Base-by-base conservation (phyloP, 257 asterid genomes). In the Lycium ferocissimum region DNA sequence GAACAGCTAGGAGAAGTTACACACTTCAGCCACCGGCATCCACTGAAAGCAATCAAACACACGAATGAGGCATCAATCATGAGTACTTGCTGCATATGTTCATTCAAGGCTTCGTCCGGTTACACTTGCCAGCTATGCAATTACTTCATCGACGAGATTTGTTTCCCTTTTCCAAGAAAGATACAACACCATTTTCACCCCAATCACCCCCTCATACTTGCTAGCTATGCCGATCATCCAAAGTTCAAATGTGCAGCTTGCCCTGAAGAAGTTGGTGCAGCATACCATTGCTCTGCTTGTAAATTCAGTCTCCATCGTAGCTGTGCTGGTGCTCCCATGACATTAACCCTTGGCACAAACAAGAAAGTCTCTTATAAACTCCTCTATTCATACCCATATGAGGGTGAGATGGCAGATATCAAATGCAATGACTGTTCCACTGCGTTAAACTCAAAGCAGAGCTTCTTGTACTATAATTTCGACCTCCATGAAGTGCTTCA, bases 21-120 rank as follows among this genome's bases (percentile, higher is more conserved):
- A 75, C 81, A 75, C 20, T 75, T 75, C 61, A 75, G 20, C 61
- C 81, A 75, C 20, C 81, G 81, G 40, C 81, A 75, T 47, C 81
- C 43, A 4, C 57, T 75, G 12, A 75, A 75, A 47, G 0, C 81
- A 47, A n/a, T 75, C 11, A 20, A 75, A 47, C 61, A n/a, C 6
- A 47, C 5, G 81, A 75, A 75, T 11, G 20, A 75, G 40, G 43
- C n/a, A 0, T 49, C 13, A 0, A 47, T 75, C 61, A 45, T 12
- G 43, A 20, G 0, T 40, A 40, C 45, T 12, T 75, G 61, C 4
- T 47, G 40, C 20, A 75, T 47, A 12, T 47, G 81, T 75, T 47
- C 20, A 12, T 2, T 0, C 40, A 0, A 75, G 81, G 9, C 3
- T 75, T 47, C 9, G 0, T 75, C 20, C 4, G 61, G 81, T 75